Evolutionary conservation across 2,329 filamentous ascomycete species (phyloP), one percentile per base, ranked within the genome.

Genomic region (Exophiala calicioides): DNA sequence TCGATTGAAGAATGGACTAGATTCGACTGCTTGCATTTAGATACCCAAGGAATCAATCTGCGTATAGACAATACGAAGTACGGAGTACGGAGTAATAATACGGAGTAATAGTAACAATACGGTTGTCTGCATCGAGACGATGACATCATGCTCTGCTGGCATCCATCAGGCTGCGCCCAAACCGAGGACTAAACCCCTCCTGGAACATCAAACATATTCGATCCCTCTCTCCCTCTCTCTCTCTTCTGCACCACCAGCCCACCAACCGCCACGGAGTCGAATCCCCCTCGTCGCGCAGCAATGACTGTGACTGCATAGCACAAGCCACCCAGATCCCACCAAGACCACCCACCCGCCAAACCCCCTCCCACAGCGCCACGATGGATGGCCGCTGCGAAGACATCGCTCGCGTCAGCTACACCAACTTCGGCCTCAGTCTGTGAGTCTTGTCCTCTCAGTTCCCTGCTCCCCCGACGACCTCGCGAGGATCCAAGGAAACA

Each of bases 361-460:
- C 4, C 31, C 6, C 8, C 5, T 18, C 15, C 4, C 5, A 13
- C 32, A 16, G 32, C 23, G 3, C 16, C 26, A 34, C 3, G 20
- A 54, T 52, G 50, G 50, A 45, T 19, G 35, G 47, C 8, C 50
- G 51, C 24, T 58, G 55, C 42, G 40, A 52, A 18, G 50, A 56
- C 16, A 36, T 59, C 49, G 47, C 55, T 8, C 37, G 50, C 3
- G 39, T 52, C 40, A 55, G 52, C 43, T 59, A 59, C 37, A 47
- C 53, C 42, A 59, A 59, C 51, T 59, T 59, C 44, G 47, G 23
- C 18, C 46, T 59, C 40, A 56, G 53, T 27, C 46, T 59, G 48
- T 56, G 43, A n/a, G n/a, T n/a, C n/a, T n/a, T 27, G 49, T 38
- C 20, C 4, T 13, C 7, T 7, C 13, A 3, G 9, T 27, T 12